Conservation (phyloP, 2,329 filamentous ascomycete species). For the Paramyrothecium sp. region DNA sequence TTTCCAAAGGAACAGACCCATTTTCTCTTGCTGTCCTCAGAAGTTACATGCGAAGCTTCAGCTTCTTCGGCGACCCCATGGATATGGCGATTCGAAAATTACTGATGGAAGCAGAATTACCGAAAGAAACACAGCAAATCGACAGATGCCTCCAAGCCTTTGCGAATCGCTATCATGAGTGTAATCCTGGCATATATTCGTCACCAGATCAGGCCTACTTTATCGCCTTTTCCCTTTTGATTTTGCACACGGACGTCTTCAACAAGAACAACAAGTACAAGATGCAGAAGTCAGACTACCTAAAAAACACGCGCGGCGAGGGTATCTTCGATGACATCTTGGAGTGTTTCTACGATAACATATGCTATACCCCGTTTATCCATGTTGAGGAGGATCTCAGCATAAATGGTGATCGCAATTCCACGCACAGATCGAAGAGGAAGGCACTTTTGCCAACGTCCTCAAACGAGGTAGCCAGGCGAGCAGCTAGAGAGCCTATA, state of each 20-base stretch:
- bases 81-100: slow-evolving; percentile 97
- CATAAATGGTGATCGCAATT: slow-evolving; percentile 70
- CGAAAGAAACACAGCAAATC: slow-evolving; percentile 97
- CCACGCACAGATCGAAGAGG: slow-evolving; percentile 70
- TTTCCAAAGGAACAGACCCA: slow-evolving; percentile 82
- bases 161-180: slow-evolving; percentile 95
- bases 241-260: slow-evolving; percentile 97
- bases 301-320: slow-evolving; percentile 91
- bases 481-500: slow-evolving; percentile 75
- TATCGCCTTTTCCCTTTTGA: slow-evolving; percentile 93
- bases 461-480: slow-evolving; percentile 51
- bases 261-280: slow-evolving; percentile 99
- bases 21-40: slow-evolving; percentile 83
- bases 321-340: slow-evolving; percentile 92
- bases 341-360: slow-evolving; percentile 97
- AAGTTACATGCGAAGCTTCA: slow-evolving; percentile 93
- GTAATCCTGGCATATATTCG: slow-evolving; percentile 93
- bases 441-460: slow-evolving; percentile 66
- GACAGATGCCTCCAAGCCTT: slow-evolving; percentile 93
- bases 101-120: slow-evolving; percentile 92
- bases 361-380: slow-evolving; percentile 97
- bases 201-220: slow-evolving; percentile 96
- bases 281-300: slow-evolving; percentile 94
- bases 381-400: slow-evolving; percentile 92
- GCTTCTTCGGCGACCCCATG: slow-evolving; percentile 94